phyloP scores from a whole-genome alignment of 768 basidiomycete genomes.

The Boletus reticulatus region DNA sequence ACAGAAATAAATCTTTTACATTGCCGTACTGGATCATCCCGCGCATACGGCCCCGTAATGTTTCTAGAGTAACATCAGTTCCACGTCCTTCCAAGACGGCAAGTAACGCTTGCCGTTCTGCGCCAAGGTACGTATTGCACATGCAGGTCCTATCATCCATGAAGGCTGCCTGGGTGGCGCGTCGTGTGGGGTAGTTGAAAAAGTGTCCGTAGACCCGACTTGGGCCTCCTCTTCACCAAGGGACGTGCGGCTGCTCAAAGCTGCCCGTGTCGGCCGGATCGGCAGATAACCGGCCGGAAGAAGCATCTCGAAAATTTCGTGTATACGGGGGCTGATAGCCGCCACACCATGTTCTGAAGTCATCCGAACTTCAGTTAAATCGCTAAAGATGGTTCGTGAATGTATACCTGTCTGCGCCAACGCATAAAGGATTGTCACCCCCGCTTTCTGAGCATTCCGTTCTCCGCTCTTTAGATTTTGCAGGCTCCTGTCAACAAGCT shows the following conservation, averaged over 20 bases:
- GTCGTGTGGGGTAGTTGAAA: not conserved
- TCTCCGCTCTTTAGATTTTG: not conserved
- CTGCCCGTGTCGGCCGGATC: not conserved
- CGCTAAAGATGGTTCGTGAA: not conserved
- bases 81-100: not conserved
- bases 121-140: conserved; percentile 15
- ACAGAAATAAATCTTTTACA: conserved; percentile 16
- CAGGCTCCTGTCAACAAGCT: conserved; percentile 15
- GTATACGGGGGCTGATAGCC: not conserved
- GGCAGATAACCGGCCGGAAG: not conserved
- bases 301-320: not conserved
- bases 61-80: conserved; percentile 7
- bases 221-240: too few relatives aligned
- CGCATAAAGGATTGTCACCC: conserved; percentile 22
- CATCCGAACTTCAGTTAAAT: not conserved
- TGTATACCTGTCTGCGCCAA: conserved; percentile 18
- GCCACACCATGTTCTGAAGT: not conserved
- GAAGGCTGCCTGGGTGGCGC: conserved; percentile 6
- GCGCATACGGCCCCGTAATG: not conserved
- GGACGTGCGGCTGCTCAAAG: too few relatives aligned
- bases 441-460: conserved; percentile 24
- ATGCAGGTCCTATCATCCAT: conserved; percentile 19
- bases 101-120: conserved; percentile 6
- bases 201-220: too few relatives aligned
- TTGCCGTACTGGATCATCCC: conserved; percentile 8